A percentile compares a stretch with the other conserved stretches of the same genome.
Conservation (phyloP, 148 eudicot species). For the Arctostaphylos glauca region DNA sequence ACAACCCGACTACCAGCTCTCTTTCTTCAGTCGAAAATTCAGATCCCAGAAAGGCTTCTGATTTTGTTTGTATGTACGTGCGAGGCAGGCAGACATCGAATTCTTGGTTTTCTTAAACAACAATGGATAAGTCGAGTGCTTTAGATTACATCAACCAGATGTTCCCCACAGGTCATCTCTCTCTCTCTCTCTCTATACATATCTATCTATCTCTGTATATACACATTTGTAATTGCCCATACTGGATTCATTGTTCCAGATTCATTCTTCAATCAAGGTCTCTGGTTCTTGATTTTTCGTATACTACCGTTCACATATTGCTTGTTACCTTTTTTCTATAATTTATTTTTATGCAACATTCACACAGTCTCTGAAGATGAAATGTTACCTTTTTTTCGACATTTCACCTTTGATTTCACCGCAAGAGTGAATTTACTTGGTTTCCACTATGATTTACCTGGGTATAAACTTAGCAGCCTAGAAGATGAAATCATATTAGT, state of each 20-base stretch:
- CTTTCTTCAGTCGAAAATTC: background rate
- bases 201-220: too few species aligned
- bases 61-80: background rate
- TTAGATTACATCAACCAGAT: slow-evolving; percentile 94
- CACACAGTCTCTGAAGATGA: too few species aligned
- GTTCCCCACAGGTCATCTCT: slow-evolving; percentile 78
- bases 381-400: too few species aligned
- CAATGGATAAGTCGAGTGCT: slow-evolving; percentile 81
- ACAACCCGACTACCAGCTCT: background rate
- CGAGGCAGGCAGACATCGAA: background rate
- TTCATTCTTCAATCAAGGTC: background rate
- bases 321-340: background rate
- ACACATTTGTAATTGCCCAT: background rate
- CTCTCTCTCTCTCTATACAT: background rate
- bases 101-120: slow-evolving; percentile 22
- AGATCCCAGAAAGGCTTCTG: background rate
- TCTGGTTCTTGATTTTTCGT: background rate
- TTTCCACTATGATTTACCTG: background rate
- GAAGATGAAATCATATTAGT: background rate
- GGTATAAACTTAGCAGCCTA: background rate
- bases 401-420: background rate
- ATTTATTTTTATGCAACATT: background rate
- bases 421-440: background rate
- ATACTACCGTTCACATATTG: background rate
- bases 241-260: background rate